Evolutionary conservation across 108 stramenopile species (phyloP).

Genomic region (Skeletonema menzelii): DNA sequence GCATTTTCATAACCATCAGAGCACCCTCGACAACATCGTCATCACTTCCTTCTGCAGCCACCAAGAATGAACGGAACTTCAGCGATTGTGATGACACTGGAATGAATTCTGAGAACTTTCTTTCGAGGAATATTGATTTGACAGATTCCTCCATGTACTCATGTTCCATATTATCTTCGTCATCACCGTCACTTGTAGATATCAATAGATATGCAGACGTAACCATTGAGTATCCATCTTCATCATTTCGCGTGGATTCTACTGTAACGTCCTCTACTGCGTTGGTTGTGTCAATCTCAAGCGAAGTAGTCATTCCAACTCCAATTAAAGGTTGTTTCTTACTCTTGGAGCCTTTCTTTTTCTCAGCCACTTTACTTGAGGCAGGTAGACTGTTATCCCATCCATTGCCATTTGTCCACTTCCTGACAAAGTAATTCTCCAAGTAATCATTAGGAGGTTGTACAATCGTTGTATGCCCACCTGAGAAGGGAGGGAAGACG

Average conservation of each 20-base stretch:
- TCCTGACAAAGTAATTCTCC: constrained; percentile 14
- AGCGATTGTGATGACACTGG: constrained; percentile 21
- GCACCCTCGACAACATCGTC: constrained; percentile 34
- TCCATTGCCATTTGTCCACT: constrained; percentile 10
- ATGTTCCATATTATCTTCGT: constrained; percentile 10
- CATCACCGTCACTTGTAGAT: constrained; percentile 8
- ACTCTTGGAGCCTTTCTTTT: constrained; percentile 16
- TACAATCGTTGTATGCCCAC: constrained; percentile 60
- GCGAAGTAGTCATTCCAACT: constrained; percentile 52
- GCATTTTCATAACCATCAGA: constrained; percentile 52
- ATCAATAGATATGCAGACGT: constrained; percentile 28
- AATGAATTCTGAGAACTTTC: constrained; percentile 73
- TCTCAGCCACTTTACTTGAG: background rate
- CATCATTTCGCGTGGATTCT: constrained; percentile 14
- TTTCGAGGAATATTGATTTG: constrained; percentile 41
- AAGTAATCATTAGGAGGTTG: constrained; percentile 49
- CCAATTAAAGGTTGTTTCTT: constrained; percentile 27
- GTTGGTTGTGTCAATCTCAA: constrained; percentile 22
- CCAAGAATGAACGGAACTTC: constrained; percentile 34
- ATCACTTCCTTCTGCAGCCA: constrained; percentile 20
- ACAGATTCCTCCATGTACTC: constrained; percentile 51
- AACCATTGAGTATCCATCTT: constrained; percentile 28
- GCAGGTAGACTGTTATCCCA: constrained; percentile 35
- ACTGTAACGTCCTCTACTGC: constrained; percentile 25
- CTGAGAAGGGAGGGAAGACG: constrained; percentile 47